Conservation (phyloP, 768 basidiomycete genomes). For the Lactifluus piperatus region DNA sequence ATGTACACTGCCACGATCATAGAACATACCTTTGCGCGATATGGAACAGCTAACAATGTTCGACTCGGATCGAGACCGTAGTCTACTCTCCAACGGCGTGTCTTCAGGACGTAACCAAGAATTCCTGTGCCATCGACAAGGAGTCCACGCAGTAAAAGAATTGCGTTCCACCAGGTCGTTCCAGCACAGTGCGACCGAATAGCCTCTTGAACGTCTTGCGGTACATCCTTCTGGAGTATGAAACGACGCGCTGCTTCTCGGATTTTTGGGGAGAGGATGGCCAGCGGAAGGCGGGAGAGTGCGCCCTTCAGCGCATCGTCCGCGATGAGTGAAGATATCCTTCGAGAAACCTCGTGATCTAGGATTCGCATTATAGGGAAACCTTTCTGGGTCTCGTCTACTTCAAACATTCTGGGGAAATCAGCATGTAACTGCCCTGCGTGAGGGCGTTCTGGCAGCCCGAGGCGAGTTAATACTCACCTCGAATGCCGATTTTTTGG, state of each 20-base stretch:
- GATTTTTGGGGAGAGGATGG: background rate
- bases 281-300: background rate
- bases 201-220: background rate
- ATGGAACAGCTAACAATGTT: conserved; percentile 42
- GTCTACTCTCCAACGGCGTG: too few relatives aligned
- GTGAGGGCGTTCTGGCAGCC: too few relatives aligned
- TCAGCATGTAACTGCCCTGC: background rate
- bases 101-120: too few relatives aligned
- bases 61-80: conserved; percentile 38
- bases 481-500: too few relatives aligned
- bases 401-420: background rate
- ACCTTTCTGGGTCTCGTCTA: background rate
- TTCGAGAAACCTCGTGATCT: background rate
- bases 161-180: background rate
- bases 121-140: too few relatives aligned
- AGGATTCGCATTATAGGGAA: conserved; percentile 7
- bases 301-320: background rate
- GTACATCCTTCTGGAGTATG: background rate
- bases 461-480: too few relatives aligned
- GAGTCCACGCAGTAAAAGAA: too few relatives aligned
- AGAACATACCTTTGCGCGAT: conserved; percentile 31
- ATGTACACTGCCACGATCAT: background rate
- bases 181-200: background rate
- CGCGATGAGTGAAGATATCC: background rate
- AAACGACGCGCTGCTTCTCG: background rate